phyloP scores from a whole-genome alignment of 176 grass and related monocot species.

The Pontederia paniculata region DNA sequence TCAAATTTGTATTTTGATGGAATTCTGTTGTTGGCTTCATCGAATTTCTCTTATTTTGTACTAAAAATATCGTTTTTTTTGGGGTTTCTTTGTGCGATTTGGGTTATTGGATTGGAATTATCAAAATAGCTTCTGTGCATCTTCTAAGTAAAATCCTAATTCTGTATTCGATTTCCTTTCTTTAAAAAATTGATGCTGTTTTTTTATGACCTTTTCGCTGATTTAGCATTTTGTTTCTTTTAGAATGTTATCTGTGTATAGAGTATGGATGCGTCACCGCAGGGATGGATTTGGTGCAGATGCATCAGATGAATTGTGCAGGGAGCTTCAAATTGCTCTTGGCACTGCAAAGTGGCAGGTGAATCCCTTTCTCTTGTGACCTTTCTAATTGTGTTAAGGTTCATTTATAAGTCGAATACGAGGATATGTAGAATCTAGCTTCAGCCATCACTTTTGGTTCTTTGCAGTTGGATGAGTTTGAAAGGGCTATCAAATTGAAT shows the following conservation, averaged over 20 bases:
- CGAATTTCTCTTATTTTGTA: no score
- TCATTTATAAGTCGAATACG: no score
- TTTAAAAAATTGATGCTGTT: not conserved
- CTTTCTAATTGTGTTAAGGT: no score
- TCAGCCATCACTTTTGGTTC: not conserved
- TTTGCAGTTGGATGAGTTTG: constrained; percentile 75
- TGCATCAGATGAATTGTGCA: constrained; percentile 39
- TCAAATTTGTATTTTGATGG: no score
- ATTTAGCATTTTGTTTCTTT: constrained; percentile 7
- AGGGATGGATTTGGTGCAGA: constrained; percentile 25
- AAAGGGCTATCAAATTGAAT: constrained; percentile 56
- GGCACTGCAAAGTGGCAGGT: constrained; percentile 98
- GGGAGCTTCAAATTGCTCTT: constrained; percentile 63
- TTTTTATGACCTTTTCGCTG: not conserved
- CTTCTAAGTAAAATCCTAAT: no score
- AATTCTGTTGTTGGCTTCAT: no score
- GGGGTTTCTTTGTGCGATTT: no score
- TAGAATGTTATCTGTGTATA: constrained; percentile 89
- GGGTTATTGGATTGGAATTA: no score
- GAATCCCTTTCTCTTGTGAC: not conserved
- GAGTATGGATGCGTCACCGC: constrained; percentile 48
- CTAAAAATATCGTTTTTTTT: no score
- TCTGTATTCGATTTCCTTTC: not conserved
- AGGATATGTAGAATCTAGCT: no score
- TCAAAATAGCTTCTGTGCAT: no score